Percentiles rank a stretch among this genome's conserved stretches.
These are phyloP conservation scores for Colletotrichum tropicicola DNA, from an alignment of 2,329 filamentous ascomycete species.

Conservation along the genomic window DNA sequence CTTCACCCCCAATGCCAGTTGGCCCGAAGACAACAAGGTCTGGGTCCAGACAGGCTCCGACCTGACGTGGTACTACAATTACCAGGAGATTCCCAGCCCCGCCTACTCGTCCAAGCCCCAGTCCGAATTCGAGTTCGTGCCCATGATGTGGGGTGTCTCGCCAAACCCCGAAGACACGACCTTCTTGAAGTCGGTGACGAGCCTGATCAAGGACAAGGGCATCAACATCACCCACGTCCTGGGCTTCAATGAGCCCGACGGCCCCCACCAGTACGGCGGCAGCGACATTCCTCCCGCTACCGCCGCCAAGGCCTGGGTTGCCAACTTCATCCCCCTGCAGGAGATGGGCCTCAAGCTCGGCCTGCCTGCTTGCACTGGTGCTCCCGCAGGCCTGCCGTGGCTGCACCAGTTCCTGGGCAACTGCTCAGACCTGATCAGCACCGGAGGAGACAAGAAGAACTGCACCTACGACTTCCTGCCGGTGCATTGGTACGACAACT, in stretches of 20 bases:
- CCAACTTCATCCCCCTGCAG: constrained; percentile 75
- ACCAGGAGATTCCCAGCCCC: constrained; percentile 64
- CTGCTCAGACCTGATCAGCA: constrained; percentile 68
- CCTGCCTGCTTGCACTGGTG: constrained; percentile 75
- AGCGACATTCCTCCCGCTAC: constrained; percentile 65
- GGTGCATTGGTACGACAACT: constrained; percentile 75
- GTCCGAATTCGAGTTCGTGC: constrained; percentile 75
- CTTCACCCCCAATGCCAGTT: constrained; percentile 66
- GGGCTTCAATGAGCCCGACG: constrained; percentile 85
- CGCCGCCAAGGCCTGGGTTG: constrained; percentile 76
- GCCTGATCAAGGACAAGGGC: constrained; percentile 58
- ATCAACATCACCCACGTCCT: constrained; percentile 73
- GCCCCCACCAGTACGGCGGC: constrained; percentile 63
- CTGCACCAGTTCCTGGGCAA: constrained; percentile 55
- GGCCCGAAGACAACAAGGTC: constrained; percentile 69
- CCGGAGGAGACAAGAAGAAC: constrained; percentile 48
- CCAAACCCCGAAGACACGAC: constrained; percentile 57
- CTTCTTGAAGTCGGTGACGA: constrained; percentile 69
- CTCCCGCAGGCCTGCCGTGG: constrained; percentile 70
- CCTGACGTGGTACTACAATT: constrained; percentile 90
- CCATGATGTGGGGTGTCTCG: constrained; percentile 79
- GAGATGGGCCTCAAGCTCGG: constrained; percentile 73
- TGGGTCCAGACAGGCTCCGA: constrained; percentile 67
- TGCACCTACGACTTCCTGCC: constrained; percentile 72
- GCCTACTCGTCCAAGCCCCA: constrained; percentile 59